Evolutionary conservation across 2,329 filamentous ascomycete genomes (phyloP).

Genomic region (Simplicillium aogashimaense): DNA sequence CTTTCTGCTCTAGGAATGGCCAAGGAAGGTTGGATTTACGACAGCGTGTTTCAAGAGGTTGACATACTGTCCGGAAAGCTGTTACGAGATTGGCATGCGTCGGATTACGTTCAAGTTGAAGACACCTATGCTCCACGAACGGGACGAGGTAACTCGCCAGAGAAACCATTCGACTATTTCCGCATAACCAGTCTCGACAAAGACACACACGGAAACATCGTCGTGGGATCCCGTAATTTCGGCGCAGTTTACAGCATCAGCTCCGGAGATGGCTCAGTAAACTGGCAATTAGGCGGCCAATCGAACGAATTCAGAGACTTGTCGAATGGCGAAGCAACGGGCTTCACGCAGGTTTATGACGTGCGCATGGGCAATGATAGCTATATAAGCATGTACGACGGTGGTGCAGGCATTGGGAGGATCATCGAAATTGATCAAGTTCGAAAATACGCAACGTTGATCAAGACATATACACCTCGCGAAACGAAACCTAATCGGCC

Average conservation of each 20-base stretch:
- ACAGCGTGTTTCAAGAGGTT: conserved; percentile 32
- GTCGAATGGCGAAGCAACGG: neutral
- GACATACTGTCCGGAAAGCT: conserved; percentile 38
- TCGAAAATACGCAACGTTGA: conserved; percentile 25
- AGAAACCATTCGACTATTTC: conserved; percentile 40
- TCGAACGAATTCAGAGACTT: conserved; percentile 7
- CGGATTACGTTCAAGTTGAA: conserved; percentile 16
- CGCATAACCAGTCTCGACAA: conserved; percentile 48
- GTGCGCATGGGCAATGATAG: no score
- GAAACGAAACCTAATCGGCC: conserved; percentile 35
- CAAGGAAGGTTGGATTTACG: conserved; percentile 17
- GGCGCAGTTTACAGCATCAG: neutral
- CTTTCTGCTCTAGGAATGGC: conserved; percentile 13
- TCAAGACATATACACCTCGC: conserved; percentile 37
- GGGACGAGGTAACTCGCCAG: conserved; percentile 9
- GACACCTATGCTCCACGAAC: conserved; percentile 9
- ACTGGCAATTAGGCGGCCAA: conserved; percentile 1
- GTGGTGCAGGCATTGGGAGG: conserved; percentile 19
- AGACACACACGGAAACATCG: conserved; percentile 32
- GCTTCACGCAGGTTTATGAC: neutral
- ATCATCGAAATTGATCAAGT: conserved; percentile 29
- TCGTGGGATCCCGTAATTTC: conserved; percentile 17
- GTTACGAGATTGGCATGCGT: conserved; percentile 34
- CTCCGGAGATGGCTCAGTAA: conserved; percentile 3
- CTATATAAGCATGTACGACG: no score